These are phyloP conservation scores for Agapanthus africanus DNA, from an alignment of 106 monocot species.

Conservation along the genomic window DNA sequence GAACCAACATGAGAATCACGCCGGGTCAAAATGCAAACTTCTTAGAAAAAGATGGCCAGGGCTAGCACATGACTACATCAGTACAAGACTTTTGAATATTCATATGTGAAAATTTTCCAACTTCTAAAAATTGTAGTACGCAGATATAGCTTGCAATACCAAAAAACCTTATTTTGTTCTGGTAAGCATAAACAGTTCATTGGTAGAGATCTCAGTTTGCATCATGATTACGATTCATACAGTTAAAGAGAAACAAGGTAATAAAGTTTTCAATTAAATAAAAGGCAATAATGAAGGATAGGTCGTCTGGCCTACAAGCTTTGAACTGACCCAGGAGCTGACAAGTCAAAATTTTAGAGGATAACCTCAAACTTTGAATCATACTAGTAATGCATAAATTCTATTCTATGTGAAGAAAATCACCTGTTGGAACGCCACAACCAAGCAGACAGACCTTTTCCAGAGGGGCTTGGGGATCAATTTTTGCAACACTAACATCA, in stretches of 20 bases:
- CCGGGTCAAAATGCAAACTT: no score
- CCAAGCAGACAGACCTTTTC: constrained; percentile 97
- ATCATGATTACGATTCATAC: not conserved
- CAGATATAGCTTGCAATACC: not conserved
- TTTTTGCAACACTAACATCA: constrained; percentile 99
- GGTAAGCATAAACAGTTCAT: not conserved
- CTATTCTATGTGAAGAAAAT: not conserved
- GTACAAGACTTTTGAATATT: not conserved
- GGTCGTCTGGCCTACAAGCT: not conserved
- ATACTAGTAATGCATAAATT: not conserved
- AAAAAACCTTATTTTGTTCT: not conserved
- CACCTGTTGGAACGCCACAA: constrained; percentile 97
- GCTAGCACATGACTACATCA: no score
- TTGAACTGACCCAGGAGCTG: no score
- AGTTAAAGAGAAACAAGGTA: not conserved
- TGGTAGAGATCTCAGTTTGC: not conserved
- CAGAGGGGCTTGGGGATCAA: constrained; percentile 81
- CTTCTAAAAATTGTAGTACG: not conserved
- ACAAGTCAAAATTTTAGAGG: not conserved
- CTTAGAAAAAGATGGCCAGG: no score
- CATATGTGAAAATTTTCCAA: not conserved
- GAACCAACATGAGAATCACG: no score
- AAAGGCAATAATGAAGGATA: not conserved
- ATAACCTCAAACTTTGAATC: not conserved
- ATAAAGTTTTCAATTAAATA: not conserved